phyloP scores from a whole-genome alignment of 208 protist species.

The Trypanosoma mega region DNA sequence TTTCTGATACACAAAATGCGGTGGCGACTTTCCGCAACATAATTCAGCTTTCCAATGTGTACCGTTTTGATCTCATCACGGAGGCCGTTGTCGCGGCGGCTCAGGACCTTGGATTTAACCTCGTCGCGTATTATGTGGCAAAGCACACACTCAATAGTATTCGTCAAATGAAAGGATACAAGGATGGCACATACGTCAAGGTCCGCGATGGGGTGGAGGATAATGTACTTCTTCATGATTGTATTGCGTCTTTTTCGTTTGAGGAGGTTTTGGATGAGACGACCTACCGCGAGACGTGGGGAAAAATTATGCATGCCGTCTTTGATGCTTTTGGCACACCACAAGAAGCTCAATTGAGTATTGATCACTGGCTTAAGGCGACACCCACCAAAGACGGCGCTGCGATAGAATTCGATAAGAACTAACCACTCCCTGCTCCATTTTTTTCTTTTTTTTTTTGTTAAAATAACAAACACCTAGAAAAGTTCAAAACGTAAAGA shows the following conservation, averaged over 20 bases:
- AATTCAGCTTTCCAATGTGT: conserved; percentile 76
- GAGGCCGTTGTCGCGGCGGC: conserved; percentile 69
- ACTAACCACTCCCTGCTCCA: no score
- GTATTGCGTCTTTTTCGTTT: conserved; percentile 64
- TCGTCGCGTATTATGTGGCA: conserved; percentile 91
- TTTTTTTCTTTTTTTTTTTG: conserved; percentile 19
- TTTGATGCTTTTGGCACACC: conserved; percentile 84
- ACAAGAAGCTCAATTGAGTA: conserved; percentile 37
- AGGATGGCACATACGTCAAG: conserved; percentile 88
- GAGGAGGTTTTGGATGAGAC: conserved; percentile 59
- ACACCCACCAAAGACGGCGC: background rate
- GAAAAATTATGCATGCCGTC: conserved; percentile 74
- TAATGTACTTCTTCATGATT: conserved; percentile 87
- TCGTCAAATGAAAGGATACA: conserved; percentile 88
- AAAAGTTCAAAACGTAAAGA: no score
- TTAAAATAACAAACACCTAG: background rate
- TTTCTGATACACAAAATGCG: conserved; percentile 67
- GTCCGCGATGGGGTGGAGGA: conserved; percentile 87
- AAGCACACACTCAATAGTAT: conserved; percentile 92
- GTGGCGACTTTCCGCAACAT: conserved; percentile 85
- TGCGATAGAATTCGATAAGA: no score
- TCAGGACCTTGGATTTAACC: conserved; percentile 82
- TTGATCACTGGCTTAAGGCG: conserved; percentile 52
- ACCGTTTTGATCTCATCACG: conserved; percentile 84
- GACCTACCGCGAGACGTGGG: conserved; percentile 47